Evolutionary conservation across 2,329 filamentous ascomycete genomes (phyloP), one percentile per base, ranked within the genome.

Genomic region (Cytospora chrysosperma): DNA sequence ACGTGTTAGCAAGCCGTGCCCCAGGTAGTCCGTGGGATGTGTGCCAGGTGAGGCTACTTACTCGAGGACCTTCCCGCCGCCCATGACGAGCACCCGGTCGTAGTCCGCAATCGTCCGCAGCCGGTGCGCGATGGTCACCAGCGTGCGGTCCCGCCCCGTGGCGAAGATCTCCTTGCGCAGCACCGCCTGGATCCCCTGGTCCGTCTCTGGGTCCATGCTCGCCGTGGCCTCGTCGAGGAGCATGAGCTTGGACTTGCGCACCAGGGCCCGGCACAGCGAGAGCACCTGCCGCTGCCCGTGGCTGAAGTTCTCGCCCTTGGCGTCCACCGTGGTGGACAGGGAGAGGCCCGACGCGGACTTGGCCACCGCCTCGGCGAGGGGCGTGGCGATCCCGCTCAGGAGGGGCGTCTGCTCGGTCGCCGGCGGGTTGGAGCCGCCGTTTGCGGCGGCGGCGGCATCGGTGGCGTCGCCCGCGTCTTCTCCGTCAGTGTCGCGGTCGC

Each of bases 71-170:
- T 74, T 74, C 0, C 84, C 84, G 0, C 77, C 79, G 9, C 78
- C 79, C 81, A 87, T 81, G 19, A 87, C 84, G 3, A 87, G 78
- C 1, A 88, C 78, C 32, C 77, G 77, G 68, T 88, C 84, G 66
- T 85, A 86, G 71, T 87, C 84, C 62, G 85, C 81, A 59, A 88
- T 85, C 0, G 84, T 87, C 50, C 81, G 75, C 55, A 87, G 72
- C 5, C 84, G 78, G 71, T 87, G 84, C 8, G 83, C 84, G 66
- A 87, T 85, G 2, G 83, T 85, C 24, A 87, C 79, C 4, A 86
- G 75, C 12, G 84, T 86, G 27, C 82, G 76, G 28, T 79, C 78
- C 13, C 76, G 43, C 6, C 75, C 77, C 0, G 74, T 72, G 51
- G 75, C 75, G 59, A 77, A 75, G 30, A 86, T 77, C 66, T 84